phyloP scores from a whole-genome alignment of 2,329 filamentous ascomycete species.

The Pestalotiopsis sp. region DNA sequence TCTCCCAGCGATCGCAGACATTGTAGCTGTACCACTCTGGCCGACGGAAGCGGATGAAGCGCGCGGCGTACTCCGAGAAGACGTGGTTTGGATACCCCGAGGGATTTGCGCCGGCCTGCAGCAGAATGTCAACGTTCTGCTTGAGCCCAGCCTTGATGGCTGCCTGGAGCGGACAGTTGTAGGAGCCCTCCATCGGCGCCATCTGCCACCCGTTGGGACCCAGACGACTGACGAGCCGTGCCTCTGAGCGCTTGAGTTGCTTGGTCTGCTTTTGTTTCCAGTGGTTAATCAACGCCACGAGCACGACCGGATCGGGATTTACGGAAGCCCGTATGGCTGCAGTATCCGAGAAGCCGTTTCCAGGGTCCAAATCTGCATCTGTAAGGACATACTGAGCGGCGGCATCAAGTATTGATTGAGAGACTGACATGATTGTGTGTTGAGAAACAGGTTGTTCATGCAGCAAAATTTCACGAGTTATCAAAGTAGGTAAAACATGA shows the following conservation, averaged over 20 bases:
- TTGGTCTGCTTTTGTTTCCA: background rate
- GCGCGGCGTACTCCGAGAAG: background rate
- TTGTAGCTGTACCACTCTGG: background rate
- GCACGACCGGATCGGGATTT: background rate
- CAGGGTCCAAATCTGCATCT: background rate
- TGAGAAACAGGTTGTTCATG: too few species aligned
- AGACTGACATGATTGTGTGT: background rate
- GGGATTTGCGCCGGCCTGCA: background rate
- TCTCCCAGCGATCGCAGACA: background rate
- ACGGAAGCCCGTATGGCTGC: background rate
- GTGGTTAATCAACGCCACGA: background rate
- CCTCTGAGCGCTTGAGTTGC: background rate
- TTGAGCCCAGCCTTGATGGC: background rate
- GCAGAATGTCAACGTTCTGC: background rate
- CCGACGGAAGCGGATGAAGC: background rate
- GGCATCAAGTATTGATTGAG: background rate
- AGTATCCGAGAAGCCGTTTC: background rate
- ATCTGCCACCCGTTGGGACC: background rate
- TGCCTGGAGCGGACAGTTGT: background rate
- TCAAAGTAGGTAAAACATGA: too few species aligned
- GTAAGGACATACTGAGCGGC: background rate
- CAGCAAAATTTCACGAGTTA: too few species aligned
- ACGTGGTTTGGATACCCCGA: background rate
- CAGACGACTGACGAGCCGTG: background rate
- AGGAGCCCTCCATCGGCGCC: background rate